Percentiles rank a stretch among this genome's conserved stretches.
These are phyloP conservation scores for Collybia mongolica DNA, from an alignment of 768 basidiomycete genomes.

Conservation along the genomic window DNA sequence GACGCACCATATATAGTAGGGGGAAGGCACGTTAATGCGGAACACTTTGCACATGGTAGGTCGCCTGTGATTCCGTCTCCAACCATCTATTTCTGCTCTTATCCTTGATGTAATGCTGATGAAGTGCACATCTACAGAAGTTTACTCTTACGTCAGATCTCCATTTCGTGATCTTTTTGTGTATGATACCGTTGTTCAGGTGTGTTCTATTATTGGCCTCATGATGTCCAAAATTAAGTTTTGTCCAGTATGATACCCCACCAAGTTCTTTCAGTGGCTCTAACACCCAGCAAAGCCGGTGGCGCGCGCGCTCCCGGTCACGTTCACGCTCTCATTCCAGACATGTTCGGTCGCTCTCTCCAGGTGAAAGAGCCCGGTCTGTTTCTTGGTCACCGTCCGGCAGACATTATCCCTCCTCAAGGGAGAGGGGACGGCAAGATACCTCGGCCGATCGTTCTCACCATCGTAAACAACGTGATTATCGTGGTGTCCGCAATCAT, in stretches of 20 bases:
- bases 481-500: too few species aligned
- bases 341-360: neutral
- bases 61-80: slow-evolving; percentile 2
- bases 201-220: slow-evolving; percentile 23
- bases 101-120: neutral
- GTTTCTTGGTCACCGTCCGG: slow-evolving; percentile 35
- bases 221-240: slow-evolving; percentile 7
- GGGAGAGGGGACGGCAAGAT: neutral
- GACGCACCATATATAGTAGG: slow-evolving; percentile 58
- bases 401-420: slow-evolving; percentile 18
- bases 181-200: slow-evolving; percentile 85
- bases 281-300: slow-evolving; percentile 25
- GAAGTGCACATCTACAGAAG: slow-evolving; percentile 46
- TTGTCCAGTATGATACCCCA: slow-evolving; percentile 58
- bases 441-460: too few species aligned
- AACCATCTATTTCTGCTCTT: neutral
- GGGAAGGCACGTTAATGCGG: slow-evolving; percentile 66
- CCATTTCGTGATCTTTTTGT: slow-evolving; percentile 82
- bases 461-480: too few species aligned
- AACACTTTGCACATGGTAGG: slow-evolving; percentile 93
- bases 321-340: slow-evolving; percentile 16
- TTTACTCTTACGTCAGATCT: slow-evolving; percentile 86
- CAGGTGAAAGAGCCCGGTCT: slow-evolving; percentile 18
- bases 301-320: slow-evolving; percentile 27
- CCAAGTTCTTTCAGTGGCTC: slow-evolving; percentile 37